Percentiles rank a stretch among this genome's conserved stretches.
phyloP scores from a whole-genome alignment of 148 eudicot genomes.

The Persicaria tinctoria region DNA sequence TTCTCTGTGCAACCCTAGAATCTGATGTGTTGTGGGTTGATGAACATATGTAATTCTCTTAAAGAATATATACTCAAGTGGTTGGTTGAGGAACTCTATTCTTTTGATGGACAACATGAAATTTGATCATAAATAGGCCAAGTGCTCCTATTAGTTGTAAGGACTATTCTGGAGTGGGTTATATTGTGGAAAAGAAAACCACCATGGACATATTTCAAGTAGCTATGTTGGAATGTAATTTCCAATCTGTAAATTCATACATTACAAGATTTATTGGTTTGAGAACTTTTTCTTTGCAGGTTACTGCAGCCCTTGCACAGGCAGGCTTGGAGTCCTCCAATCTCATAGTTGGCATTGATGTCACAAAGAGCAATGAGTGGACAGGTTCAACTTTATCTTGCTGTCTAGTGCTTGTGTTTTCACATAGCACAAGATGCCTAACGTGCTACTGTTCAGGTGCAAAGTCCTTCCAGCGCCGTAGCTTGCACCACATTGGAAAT shows the following conservation, averaged over 20 bases:
- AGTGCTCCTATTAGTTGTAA: not conserved
- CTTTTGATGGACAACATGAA: not conserved
- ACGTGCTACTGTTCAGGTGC: constrained; percentile 37
- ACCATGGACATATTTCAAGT: not conserved
- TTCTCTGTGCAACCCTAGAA: not conserved
- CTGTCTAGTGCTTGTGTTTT: not conserved
- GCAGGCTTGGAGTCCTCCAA: constrained; percentile 98
- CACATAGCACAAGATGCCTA: not conserved
- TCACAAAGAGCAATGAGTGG: constrained; percentile 99
- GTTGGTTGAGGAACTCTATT: not conserved
- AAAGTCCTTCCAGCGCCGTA: constrained; percentile 54
- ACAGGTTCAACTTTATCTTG: constrained; percentile 42
- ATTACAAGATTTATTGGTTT: not conserved
- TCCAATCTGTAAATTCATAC: not conserved
- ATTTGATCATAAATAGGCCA: not conserved
- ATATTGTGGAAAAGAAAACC: not conserved
- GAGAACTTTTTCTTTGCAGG: constrained; percentile 32
- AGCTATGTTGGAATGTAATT: not conserved
- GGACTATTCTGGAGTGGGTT: not conserved
- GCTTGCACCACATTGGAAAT: constrained; percentile 77
- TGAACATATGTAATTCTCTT: not conserved
- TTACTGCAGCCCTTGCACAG: constrained; percentile 72
- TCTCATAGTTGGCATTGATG: constrained; percentile 88
- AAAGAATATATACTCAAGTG: not conserved
- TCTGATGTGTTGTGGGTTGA: not conserved